A percentile compares a stretch with the other conserved stretches of the same genome.
These are phyloP conservation scores for Thinopyrum elongatum DNA, from an alignment of 176 grass and related monocot genomes.

Conservation along the genomic window DNA sequence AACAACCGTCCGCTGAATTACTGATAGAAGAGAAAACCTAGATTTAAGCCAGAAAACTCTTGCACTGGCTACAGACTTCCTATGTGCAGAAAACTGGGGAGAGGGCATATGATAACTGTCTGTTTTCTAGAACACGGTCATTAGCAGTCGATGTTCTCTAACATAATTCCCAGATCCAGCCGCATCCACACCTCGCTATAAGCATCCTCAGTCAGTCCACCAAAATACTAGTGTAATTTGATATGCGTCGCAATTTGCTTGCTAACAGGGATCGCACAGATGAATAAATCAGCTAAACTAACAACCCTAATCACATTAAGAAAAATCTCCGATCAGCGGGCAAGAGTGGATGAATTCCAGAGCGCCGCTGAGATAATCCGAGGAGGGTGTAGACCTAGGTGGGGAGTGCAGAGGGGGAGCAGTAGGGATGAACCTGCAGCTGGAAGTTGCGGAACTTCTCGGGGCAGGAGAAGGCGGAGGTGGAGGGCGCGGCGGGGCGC, in stretches of 20 bases:
- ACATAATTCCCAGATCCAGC: conserved; percentile 5
- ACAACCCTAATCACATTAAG: neutral
- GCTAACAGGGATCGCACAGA: neutral
- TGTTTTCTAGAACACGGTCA: neutral
- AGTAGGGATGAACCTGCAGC: conserved; percentile 35
- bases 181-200: neutral
- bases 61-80: neutral
- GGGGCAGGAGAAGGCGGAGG: conserved; percentile 43
- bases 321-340: neutral
- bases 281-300: neutral
- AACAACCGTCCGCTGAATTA: neutral
- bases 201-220: neutral
- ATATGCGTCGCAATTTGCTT: neutral
- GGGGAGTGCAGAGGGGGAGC: neutral
- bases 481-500: conserved; percentile 34
- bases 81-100: neutral
- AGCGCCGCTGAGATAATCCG: neutral
- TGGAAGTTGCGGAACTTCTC: conserved; percentile 65
- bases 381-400: neutral
- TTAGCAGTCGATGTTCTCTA: neutral
- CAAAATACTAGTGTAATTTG: neutral
- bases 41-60: neutral
- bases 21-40: neutral
- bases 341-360: neutral
- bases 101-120: neutral